Conservation (phyloP, 2,329 filamentous ascomycete species). For the Pseudocercospora fuligena region DNA sequence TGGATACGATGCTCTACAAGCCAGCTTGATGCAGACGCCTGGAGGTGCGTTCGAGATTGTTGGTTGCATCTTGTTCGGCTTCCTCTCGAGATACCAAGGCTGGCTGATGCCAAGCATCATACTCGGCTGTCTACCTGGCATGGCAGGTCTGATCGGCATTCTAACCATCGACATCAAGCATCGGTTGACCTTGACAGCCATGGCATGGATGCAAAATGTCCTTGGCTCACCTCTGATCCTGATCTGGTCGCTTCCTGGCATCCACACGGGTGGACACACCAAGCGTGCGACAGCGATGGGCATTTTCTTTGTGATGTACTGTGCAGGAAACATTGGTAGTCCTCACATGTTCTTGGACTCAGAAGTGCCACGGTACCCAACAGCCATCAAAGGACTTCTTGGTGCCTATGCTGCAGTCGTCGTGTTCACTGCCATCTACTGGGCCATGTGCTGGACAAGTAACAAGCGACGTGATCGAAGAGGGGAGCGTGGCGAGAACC, state of each 20-base stretch:
- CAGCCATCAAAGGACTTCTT: conserved; percentile 43
- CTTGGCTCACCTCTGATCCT: conserved; percentile 31
- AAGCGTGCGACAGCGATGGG: conserved; percentile 69
- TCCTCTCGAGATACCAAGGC: conserved; percentile 13
- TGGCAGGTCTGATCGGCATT: conserved; percentile 31
- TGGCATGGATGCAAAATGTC: conserved; percentile 30
- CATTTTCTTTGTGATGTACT: conserved; percentile 65
- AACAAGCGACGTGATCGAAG: conserved; percentile 18
- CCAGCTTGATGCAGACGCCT: conserved; percentile 67
- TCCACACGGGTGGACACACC: conserved; percentile 56
- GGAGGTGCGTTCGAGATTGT: conserved; percentile 31
- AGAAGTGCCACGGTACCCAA: conserved; percentile 63
- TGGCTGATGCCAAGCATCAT: conserved; percentile 25
- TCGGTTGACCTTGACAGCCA: conserved; percentile 25
- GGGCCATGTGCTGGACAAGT: conserved; percentile 14
- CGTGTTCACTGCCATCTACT: conserved; percentile 16
- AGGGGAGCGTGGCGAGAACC: conserved; percentile 12
- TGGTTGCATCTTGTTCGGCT: conserved; percentile 21
- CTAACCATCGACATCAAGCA: conserved; percentile 26
- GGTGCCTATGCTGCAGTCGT: conserved; percentile 22
- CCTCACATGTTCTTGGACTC: conserved; percentile 63
- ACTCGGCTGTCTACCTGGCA: conserved; percentile 25
- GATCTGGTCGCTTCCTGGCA: conserved; percentile 24
- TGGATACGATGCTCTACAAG: conserved; percentile 64
- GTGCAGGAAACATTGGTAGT: conserved; percentile 69